Base-by-base conservation (phyloP, 805 yeast species). In the Candida dajiaensis region DNA sequence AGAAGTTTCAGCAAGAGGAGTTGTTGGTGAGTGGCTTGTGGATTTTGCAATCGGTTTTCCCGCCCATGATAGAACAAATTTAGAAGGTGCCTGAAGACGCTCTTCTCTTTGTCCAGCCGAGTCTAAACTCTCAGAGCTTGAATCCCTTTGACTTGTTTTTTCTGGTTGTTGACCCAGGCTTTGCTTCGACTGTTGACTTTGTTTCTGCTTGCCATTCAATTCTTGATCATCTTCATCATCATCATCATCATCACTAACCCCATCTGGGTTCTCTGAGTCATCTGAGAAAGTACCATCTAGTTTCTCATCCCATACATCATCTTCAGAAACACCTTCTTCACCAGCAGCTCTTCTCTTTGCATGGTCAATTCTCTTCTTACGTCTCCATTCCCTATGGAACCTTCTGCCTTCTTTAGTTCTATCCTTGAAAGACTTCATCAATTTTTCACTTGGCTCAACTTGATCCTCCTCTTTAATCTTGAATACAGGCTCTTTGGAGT, bases 271-370 rank as follows among this genome's bases (percentile, higher is more conserved):
- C 4, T 16, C 21, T 9, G 37, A 33, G 21, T 43, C 41, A 43
- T 38, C 45, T 6, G 45, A 43, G 23, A 38, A 43, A 4, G 31
- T 3, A 20, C 41, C 41, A 38, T 43, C 41, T 6, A 44, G 18
- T 16, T 20, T 22, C n/a, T 33, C 29, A 40, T 35, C 39, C 20
- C 26, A 44, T 13, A 12, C 18, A 9, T 44, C 47, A 44, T 43
- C 42, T 8, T 41, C 47, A 31, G 43, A 43, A 19, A 40, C 40
- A 29, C 38, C 41, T 12, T 29, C 20, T 28, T 44, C 50, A 15
- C 39, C 47, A 19, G 8, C 21, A 4, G 22, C 41, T 11, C 40
- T 35, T 38, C 43, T 40, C 16, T n/a, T 21, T 13, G n/a, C 38
- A 25, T 40, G 38, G 21, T 23, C 40, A 15, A 23, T 25, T 36